Evolutionary conservation across 1,284 basidiomycete species (phyloP), one percentile per base, ranked within the genome.

Genomic region (Ceratobasidium sp.): DNA sequence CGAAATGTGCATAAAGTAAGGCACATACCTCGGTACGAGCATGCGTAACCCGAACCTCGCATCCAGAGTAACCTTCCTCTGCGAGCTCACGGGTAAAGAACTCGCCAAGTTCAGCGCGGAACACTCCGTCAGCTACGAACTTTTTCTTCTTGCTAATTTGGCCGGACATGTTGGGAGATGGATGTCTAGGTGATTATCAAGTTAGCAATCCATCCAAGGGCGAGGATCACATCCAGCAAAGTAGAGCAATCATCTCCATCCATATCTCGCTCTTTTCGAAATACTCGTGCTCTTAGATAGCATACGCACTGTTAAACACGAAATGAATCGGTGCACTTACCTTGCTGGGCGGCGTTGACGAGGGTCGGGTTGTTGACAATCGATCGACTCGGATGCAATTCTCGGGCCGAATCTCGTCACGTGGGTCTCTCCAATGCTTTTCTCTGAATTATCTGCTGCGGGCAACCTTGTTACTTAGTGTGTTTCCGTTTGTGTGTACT

Each of bases 1-100:
- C 59, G 45, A 28, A 72, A 45, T 74, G 57, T 57, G 2, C 3
- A 16, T 61, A 50, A 36, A 59, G 26, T 36, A 8, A 34, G 43
- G 59, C 59, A 76, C 81, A 71, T 78, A 93, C 92, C 85, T 99
- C 97, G 78, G 97, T 99, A 80, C 97, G 93, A 77, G 97, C 96
- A 83, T 99, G 97, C 78, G 97, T 99, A 76, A 98, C 96, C 81
- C 97, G 96, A 83, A 99, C 97, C 85, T 99, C 97, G 83, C 97
- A 99, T 75, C 97, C 97, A 83, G 97, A 98, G 89, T 99, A 99
- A 80, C 97, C 97, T 85, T 99, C 97, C 85, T 97, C 97, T 74
- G 97, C 93, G 80, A 99, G 93, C 85, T 99, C 97, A 78, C 97
- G 95, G 76, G 94, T 97, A 86, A 96, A 97, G 88, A 98, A 98